Conservation (phyloP, 495 filamentous ascomycete genomes). For the Penicillium arizonense region DNA sequence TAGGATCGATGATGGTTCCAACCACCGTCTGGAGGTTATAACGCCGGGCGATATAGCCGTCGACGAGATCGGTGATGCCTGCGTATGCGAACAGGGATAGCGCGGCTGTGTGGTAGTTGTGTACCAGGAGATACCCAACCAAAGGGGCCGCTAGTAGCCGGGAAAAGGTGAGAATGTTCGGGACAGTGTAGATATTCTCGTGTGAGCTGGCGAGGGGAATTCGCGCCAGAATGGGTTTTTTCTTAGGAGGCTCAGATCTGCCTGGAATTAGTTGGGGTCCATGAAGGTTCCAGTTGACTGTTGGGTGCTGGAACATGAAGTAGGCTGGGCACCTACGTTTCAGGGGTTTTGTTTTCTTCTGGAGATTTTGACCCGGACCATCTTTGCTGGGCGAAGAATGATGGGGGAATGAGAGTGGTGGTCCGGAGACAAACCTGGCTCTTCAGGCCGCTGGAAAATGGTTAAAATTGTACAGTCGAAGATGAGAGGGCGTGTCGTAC, state of each 20-base stretch:
- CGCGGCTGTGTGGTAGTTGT: slow-evolving; percentile 73
- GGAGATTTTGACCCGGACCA: slow-evolving; percentile 26
- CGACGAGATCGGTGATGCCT: slow-evolving; percentile 84
- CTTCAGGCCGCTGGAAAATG: slow-evolving; percentile 1
- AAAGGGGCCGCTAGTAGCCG: slow-evolving; percentile 80
- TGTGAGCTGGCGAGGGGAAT: slow-evolving; percentile 51
- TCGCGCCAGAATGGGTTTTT: slow-evolving; percentile 44
- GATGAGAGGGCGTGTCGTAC: slow-evolving; percentile 4
- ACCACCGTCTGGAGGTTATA: slow-evolving; percentile 92
- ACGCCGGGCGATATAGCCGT: slow-evolving; percentile 86
- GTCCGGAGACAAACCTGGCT: neutral
- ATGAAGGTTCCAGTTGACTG: neutral
- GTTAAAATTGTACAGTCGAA: neutral
- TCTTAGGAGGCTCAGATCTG: slow-evolving; percentile 19
- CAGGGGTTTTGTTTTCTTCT: slow-evolving; percentile 9
- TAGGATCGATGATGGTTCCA: slow-evolving; percentile 93
- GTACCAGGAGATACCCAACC: slow-evolving; percentile 85
- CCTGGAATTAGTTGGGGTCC: neutral
- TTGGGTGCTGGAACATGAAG: neutral
- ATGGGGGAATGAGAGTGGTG: neutral
- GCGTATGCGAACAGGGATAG: slow-evolving; percentile 88
- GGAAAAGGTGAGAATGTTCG: slow-evolving; percentile 87
- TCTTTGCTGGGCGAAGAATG: slow-evolving; percentile 16
- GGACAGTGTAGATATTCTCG: slow-evolving; percentile 95
- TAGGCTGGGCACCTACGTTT: slow-evolving; percentile 17